A percentile compares a stretch with the other conserved stretches of the same genome.
phyloP scores from a whole-genome alignment of 805 yeast genomes.

The Wickerhamiella australiensis region DNA sequence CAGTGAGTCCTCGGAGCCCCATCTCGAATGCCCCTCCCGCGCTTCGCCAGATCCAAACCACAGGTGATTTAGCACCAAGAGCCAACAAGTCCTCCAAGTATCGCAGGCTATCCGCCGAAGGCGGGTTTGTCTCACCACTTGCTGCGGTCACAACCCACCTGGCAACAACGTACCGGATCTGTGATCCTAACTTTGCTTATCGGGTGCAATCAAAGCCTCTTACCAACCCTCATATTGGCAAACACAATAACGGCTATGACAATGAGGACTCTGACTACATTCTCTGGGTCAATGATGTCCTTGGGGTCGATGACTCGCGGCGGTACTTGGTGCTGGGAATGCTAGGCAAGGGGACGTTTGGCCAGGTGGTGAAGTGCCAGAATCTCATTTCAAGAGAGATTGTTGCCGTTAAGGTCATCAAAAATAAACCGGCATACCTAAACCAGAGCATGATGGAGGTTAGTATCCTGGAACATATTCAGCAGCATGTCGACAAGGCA shows the following conservation, averaged over 20 bases:
- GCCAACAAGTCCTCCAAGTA: constrained; percentile 14
- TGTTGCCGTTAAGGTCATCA: constrained; percentile 89
- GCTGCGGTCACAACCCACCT: constrained; percentile 66
- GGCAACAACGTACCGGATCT: constrained; percentile 68
- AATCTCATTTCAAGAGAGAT: constrained; percentile 65
- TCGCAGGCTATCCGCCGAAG: constrained; percentile 30
- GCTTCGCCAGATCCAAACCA: constrained; percentile 1
- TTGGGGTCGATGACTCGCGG: constrained; percentile 75
- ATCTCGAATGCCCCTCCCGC: not conserved
- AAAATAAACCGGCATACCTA: constrained; percentile 79
- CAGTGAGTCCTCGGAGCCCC: constrained; percentile 7
- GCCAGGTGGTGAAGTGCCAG: constrained; percentile 94
- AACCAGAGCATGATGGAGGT: constrained; percentile 90
- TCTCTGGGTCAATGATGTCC: constrained; percentile 81
- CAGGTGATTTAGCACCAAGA: not conserved
- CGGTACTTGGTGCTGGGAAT: constrained; percentile 82
- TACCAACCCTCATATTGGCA: constrained; percentile 84
- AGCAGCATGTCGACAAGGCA: constrained; percentile 53
- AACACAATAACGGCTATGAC: constrained; percentile 69
- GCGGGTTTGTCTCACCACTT: constrained; percentile 44
- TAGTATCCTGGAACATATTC: constrained; percentile 67
- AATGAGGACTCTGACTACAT: constrained; percentile 85
- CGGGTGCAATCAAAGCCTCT: constrained; percentile 78
- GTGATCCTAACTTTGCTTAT: constrained; percentile 76
- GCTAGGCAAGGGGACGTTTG: constrained; percentile 94